phyloP scores from a whole-genome alignment of 2,329 filamentous ascomycete genomes.

The Magnaporthales sp. region DNA sequence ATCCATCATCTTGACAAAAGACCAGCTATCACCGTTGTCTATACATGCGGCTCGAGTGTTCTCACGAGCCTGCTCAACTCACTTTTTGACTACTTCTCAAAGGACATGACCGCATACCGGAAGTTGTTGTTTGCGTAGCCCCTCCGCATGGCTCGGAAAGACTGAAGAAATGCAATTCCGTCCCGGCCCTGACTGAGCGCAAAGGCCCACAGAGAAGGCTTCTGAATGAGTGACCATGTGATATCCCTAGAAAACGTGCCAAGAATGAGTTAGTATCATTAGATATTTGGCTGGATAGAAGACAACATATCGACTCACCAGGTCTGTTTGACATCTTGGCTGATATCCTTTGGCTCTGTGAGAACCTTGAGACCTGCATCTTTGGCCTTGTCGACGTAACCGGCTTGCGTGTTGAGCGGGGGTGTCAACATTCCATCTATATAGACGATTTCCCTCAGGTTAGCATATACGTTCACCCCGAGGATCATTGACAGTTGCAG shows the following conservation, averaged over 20 bases:
- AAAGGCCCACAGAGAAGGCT: slow-evolving; percentile 51
- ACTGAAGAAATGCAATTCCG: slow-evolving; percentile 50
- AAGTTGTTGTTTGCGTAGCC: slow-evolving; percentile 51
- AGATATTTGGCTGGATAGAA: not conserved
- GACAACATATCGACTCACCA: slow-evolving; percentile 33
- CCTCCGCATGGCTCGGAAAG: slow-evolving; percentile 51
- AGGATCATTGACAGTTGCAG: not conserved
- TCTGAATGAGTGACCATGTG: slow-evolving; percentile 51
- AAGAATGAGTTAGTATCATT: not conserved
- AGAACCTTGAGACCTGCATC: slow-evolving; percentile 36
- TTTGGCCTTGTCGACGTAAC: slow-evolving; percentile 42
- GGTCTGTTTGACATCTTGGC: slow-evolving; percentile 47
- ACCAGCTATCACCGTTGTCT: not conserved
- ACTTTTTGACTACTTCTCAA: slow-evolving; percentile 30
- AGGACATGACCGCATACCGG: slow-evolving; percentile 49
- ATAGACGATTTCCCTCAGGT: too few relatives aligned
- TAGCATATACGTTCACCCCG: not conserved
- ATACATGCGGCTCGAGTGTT: not conserved
- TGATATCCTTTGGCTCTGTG: slow-evolving; percentile 45
- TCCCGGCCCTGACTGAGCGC: slow-evolving; percentile 51
- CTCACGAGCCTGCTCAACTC: not conserved
- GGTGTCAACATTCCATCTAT: slow-evolving; percentile 53
- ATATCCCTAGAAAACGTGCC: slow-evolving; percentile 39
- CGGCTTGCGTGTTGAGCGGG: slow-evolving; percentile 42
- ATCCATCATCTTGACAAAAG: not conserved